Percentiles rank a stretch among this genome's conserved stretches.
Conservation (phyloP, 257 asterid genomes). For the Plectranthus barbatus region DNA sequence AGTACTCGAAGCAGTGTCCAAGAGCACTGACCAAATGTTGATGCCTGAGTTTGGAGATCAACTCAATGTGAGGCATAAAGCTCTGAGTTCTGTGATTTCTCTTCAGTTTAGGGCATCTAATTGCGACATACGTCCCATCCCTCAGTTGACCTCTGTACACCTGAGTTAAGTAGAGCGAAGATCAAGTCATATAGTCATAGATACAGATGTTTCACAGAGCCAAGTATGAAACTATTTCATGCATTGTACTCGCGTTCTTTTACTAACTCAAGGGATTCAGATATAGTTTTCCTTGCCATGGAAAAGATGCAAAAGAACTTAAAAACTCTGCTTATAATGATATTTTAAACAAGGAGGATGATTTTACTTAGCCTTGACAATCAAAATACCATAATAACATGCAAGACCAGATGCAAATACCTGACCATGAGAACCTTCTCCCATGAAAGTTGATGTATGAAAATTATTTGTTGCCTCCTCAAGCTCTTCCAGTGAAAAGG, state of each 20-base stretch:
- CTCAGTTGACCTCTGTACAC: constrained; percentile 67
- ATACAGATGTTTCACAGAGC: no score
- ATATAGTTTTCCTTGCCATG: no score
- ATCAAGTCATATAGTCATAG: background rate
- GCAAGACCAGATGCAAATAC: constrained; percentile 21
- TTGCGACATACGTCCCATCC: constrained; percentile 58
- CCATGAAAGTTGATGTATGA: constrained; percentile 48
- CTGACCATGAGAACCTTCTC: constrained; percentile 67
- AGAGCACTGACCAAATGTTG: constrained; percentile 73
- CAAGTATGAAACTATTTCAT: no score
- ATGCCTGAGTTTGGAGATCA: constrained; percentile 73
- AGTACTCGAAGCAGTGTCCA: constrained; percentile 91
- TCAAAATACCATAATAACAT: background rate
- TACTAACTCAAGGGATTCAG: no score
- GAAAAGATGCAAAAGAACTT: no score
- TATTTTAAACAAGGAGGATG: no score
- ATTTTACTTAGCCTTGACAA: background rate
- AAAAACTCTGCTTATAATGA: no score
- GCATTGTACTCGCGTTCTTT: no score
- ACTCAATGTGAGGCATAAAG: constrained; percentile 69
- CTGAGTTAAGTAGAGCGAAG: constrained; percentile 32
- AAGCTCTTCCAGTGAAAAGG: constrained; percentile 68
- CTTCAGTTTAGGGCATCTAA: constrained; percentile 63
- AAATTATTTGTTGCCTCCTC: constrained; percentile 73
- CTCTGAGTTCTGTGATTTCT: constrained; percentile 45